Conservation (phyloP, 208 protist species). For the Trypanosoma boissoni region DNA sequence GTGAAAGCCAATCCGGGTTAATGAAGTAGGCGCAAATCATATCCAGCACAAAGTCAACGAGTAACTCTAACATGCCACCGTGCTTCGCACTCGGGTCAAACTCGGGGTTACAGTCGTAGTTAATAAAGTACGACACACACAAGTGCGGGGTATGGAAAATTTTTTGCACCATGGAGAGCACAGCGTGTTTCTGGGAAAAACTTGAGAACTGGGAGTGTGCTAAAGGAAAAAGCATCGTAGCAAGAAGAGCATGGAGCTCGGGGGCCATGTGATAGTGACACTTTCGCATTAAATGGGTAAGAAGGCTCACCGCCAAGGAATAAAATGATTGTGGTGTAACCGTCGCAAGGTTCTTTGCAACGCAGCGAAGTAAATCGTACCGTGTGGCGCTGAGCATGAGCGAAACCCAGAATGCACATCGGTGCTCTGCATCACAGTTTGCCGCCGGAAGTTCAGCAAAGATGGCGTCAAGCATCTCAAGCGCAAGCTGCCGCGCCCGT, state of each 20-base stretch:
- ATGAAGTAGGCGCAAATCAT: conserved; percentile 54
- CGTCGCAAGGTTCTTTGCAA: conserved; percentile 51
- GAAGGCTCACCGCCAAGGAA: conserved; percentile 41
- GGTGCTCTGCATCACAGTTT: conserved; percentile 68
- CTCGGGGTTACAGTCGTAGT: conserved; percentile 83
- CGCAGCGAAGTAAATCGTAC: conserved; percentile 56
- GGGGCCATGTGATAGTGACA: conserved; percentile 64
- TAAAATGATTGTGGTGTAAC: conserved; percentile 64
- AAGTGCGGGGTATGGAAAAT: conserved; percentile 65
- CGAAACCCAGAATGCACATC: conserved; percentile 61
- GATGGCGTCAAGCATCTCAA: conserved; percentile 56
- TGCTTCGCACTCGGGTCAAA: conserved; percentile 69
- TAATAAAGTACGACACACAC: conserved; percentile 76
- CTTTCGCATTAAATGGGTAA: conserved; percentile 60
- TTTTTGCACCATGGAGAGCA: conserved; percentile 65
- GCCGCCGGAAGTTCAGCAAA: conserved; percentile 56
- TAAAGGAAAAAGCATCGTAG: conserved; percentile 65
- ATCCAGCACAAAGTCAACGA: conserved; percentile 70
- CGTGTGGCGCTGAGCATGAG: conserved; percentile 54
- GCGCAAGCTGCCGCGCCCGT: conserved; percentile 44
- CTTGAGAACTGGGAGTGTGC: conserved; percentile 43
- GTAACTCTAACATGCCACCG: conserved; percentile 73
- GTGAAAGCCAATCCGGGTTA: conserved; percentile 48
- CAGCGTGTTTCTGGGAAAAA: conserved; percentile 80
- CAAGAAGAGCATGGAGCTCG: conserved; percentile 69